Evolutionary conservation across 2,329 filamentous ascomycete genomes (phyloP).

Genomic region (Boeremia exigua): DNA sequence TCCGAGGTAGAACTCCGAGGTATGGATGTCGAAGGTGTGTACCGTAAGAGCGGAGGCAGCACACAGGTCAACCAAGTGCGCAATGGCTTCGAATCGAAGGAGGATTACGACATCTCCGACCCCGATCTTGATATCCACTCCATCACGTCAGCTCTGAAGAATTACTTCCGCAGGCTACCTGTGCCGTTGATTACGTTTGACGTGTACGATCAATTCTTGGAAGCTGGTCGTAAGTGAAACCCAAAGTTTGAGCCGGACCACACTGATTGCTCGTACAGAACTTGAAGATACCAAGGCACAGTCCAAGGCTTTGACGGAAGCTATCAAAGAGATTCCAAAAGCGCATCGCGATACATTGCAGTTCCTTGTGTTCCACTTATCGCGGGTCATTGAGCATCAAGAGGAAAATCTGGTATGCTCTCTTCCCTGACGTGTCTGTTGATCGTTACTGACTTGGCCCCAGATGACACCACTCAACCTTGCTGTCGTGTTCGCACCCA

Average conservation of each 20-base stretch:
- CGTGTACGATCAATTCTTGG: conserved; percentile 86
- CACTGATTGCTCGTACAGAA: conserved; percentile 51
- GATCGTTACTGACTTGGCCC: conserved; percentile 19
- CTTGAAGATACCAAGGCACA: conserved; percentile 62
- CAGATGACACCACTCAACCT: conserved; percentile 96
- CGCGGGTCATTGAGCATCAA: conserved; percentile 81
- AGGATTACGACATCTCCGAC: conserved; percentile 91
- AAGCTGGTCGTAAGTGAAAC: conserved; percentile 70
- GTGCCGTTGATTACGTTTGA: conserved; percentile 89
- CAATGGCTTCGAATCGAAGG: conserved; percentile 85
- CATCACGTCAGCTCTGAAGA: conserved; percentile 93
- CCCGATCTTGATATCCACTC: conserved; percentile 94
- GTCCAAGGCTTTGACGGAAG: conserved; percentile 68
- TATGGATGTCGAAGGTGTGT: conserved; percentile 97
- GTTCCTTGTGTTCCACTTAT: conserved; percentile 92
- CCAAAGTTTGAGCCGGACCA: background rate
- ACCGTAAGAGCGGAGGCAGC: conserved; percentile 94
- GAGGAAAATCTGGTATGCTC: conserved; percentile 79
- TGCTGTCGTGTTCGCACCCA: conserved; percentile 96
- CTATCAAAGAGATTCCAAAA: conserved; percentile 78
- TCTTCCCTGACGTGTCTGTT: background rate
- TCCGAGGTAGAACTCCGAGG: conserved; percentile 93
- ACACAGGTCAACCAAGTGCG: conserved; percentile 90
- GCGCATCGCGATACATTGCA: conserved; percentile 89
- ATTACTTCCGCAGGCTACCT: conserved; percentile 94